These are phyloP conservation scores for Saccharomycopsis sp. DNA, from an alignment of 805 yeast species.

Conservation along the genomic window DNA sequence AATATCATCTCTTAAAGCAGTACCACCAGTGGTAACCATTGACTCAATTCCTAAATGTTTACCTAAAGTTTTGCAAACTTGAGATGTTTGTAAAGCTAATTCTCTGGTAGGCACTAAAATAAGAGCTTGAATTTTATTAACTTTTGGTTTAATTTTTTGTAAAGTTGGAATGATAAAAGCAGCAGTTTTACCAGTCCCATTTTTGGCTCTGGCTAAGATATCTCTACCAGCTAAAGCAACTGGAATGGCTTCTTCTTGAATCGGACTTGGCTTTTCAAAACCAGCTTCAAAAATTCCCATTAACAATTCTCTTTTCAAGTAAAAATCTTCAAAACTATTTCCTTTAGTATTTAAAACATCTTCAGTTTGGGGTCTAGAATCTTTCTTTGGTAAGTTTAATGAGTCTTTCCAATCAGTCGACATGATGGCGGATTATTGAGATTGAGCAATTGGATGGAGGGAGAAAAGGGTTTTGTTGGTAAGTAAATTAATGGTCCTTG, in stretches of 20 bases:
- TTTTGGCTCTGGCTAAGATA: slow-evolving; percentile 93
- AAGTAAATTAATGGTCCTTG: too few species aligned
- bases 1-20: slow-evolving; percentile 87
- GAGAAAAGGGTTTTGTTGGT: too few species aligned
- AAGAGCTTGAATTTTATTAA: slow-evolving; percentile 79
- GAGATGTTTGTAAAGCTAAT: slow-evolving; percentile 93
- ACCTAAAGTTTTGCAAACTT: slow-evolving; percentile 91
- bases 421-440: too few species aligned
- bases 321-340: slow-evolving; percentile 82
- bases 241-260: slow-evolving; percentile 95
- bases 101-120: slow-evolving; percentile 97
- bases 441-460: too few species aligned
- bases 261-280: slow-evolving; percentile 95
- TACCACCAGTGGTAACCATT: slow-evolving; percentile 99
- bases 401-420: slow-evolving; percentile 54
- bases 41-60: slow-evolving; percentile 86
- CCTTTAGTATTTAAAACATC: slow-evolving; percentile 92
- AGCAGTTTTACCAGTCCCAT: slow-evolving; percentile 98
- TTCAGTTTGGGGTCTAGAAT: slow-evolving; percentile 92
- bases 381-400: slow-evolving; percentile 71
- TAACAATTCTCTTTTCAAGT: slow-evolving; percentile 80
- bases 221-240: slow-evolving; percentile 93
- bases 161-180: slow-evolving; percentile 92
- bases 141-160: slow-evolving; percentile 78
- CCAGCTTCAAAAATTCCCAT: slow-evolving; percentile 99